A percentile compares a stretch with the other conserved stretches of the same genome.
Evolutionary conservation across 2,329 filamentous ascomycete genomes (phyloP).

Genomic region (Corynespora cassiicola): DNA sequence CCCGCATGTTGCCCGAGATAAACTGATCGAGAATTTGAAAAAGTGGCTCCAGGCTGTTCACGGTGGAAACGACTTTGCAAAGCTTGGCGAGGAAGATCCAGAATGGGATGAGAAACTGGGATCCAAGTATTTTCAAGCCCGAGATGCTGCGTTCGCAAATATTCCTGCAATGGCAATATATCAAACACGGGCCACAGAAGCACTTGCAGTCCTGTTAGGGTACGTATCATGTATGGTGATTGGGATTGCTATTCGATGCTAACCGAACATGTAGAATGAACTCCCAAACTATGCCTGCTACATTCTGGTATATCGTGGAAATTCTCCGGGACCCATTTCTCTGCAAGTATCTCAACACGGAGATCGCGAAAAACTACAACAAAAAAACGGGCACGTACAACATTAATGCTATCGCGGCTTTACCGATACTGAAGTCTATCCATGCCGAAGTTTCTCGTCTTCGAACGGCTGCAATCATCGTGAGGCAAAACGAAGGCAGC

Average conservation of each 20-base stretch:
- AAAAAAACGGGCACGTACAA: conserved; percentile 19
- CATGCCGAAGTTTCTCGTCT: conserved; percentile 31
- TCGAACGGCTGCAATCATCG: conserved; percentile 17
- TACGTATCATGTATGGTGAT: conserved; percentile 13
- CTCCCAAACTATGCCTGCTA: conserved; percentile 18
- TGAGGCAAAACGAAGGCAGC: conserved; percentile 13
- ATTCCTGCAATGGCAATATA: conserved; percentile 12
- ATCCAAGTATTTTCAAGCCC: conserved; percentile 27
- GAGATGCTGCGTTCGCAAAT: conserved; percentile 18
- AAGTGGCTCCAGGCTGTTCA: conserved; percentile 28
- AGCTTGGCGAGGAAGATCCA: conserved; percentile 14
- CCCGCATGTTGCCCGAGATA: conserved; percentile 23
- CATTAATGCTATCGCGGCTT: conserved; percentile 14
- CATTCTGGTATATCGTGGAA: conserved; percentile 36
- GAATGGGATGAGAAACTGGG: conserved; percentile 27
- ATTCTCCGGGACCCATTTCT: conserved; percentile 25
- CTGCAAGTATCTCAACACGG: conserved; percentile 16
- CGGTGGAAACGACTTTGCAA: conserved; percentile 21
- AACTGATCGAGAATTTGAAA: conserved; percentile 24
- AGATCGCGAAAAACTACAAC: conserved; percentile 15
- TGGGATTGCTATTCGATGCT: conserved; percentile 7
- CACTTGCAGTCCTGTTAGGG: conserved; percentile 31
- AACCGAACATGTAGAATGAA: conserved; percentile 18
- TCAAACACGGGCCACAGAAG: conserved; percentile 23
- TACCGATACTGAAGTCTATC: conserved; percentile 32